These are phyloP conservation scores for Kwoniella mangroviensis DNA, from an alignment of 768 basidiomycete species.

Conservation along the genomic window DNA sequence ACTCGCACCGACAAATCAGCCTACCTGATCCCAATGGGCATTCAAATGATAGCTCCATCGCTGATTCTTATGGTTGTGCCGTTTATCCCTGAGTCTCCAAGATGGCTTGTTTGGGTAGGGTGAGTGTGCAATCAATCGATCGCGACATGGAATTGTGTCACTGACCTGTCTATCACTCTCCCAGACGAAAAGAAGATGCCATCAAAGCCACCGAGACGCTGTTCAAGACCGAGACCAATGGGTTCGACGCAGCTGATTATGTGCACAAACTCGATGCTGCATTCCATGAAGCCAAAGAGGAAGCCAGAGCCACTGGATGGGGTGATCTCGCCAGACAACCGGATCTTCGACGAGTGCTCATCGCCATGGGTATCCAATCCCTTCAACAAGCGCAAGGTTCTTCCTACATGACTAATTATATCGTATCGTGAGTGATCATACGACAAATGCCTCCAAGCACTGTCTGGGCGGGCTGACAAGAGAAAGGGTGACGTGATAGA, in stretches of 20 bases:
- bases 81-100: conserved; percentile 25
- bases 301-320: conserved; percentile 5
- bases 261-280: conserved; percentile 33
- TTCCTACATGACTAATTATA: conserved; percentile 26
- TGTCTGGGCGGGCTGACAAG: no score
- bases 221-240: conserved; percentile 22
- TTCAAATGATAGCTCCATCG: conserved; percentile 23
- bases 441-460: background rate
- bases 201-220: conserved; percentile 23
- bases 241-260: conserved; percentile 31
- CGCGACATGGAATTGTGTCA: background rate
- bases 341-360: conserved; percentile 28
- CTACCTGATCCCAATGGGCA: conserved; percentile 31
- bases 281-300: conserved; percentile 31
- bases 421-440: conserved; percentile 16
- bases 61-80: conserved; percentile 10
- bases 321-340: conserved; percentile 20
- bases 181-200: conserved; percentile 7
- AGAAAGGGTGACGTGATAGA: background rate
- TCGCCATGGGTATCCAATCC: conserved; percentile 25
- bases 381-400: conserved; percentile 31
- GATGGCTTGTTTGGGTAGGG: conserved; percentile 26
- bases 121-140: background rate
- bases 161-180: background rate
- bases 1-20: conserved; percentile 14